phyloP scores from a whole-genome alignment of 129 eudicot genomes.

The Centella asiatica region DNA sequence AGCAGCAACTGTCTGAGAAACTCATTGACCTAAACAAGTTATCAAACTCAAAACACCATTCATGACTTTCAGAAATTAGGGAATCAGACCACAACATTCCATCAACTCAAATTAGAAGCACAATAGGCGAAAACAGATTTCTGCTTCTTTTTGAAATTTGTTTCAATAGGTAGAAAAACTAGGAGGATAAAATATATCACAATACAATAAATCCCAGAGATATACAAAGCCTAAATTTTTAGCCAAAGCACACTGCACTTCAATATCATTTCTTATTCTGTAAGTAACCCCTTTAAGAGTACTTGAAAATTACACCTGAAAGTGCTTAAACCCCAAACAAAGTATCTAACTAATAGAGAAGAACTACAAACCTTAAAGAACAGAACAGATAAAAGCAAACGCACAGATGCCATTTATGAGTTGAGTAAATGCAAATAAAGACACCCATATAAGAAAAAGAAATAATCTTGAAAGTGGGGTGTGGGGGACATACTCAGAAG shows the following conservation, averaged over 20 bases:
- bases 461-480: not conserved
- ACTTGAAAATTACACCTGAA: not conserved
- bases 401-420: not conserved
- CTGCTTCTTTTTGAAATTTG: not conserved
- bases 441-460: not conserved
- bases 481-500: slow-evolving; percentile 41
- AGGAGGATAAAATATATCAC: not conserved
- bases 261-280: too few relatives aligned
- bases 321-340: not conserved
- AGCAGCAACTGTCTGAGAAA: not conserved
- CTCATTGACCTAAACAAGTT: not conserved
- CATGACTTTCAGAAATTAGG: not conserved
- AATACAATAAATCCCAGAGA: too few relatives aligned
- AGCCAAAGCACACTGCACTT: not conserved
- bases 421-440: not conserved
- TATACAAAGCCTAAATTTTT: not conserved
- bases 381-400: not conserved
- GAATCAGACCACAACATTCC: not conserved
- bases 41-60: not conserved
- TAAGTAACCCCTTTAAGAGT: too few relatives aligned
- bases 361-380: not conserved
- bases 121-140: not conserved
- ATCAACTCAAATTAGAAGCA: not conserved
- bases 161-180: too few relatives aligned
- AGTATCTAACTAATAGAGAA: not conserved